Percentiles rank a stretch among this genome's conserved stretches.
Evolutionary conservation across 202 grass and related monocot genomes (phyloP).

Genomic region (Cymbopogon flexuosus): DNA sequence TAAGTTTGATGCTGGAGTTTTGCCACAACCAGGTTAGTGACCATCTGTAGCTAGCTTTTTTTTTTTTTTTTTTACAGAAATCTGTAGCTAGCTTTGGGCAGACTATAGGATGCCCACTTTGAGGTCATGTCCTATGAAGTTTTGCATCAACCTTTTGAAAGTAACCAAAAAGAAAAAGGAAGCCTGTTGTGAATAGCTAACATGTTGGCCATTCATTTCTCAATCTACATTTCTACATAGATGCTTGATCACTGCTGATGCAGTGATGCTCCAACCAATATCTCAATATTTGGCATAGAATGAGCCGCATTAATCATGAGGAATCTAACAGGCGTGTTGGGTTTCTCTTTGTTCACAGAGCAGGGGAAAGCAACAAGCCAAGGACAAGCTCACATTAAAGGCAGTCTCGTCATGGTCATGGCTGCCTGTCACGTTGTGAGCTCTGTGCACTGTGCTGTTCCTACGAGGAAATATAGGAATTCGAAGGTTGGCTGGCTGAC

Average conservation of each 20-base stretch:
- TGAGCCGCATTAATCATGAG: not conserved
- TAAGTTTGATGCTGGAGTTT: not conserved
- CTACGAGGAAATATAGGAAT: not conserved
- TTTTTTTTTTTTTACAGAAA: too few relatives aligned
- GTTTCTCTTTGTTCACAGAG: not conserved
- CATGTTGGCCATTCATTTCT: not conserved
- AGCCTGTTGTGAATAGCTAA: not conserved
- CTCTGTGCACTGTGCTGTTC: not conserved
- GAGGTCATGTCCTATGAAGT: too few relatives aligned
- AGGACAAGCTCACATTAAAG: slow-evolving; percentile 8
- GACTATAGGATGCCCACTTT: not conserved
- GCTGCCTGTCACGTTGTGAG: not conserved
- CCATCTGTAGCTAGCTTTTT: not conserved
- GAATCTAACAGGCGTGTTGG: slow-evolving; percentile 7
- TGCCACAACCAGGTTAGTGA: not conserved
- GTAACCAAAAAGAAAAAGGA: not conserved
- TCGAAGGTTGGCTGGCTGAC: not conserved
- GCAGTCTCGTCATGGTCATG: not conserved
- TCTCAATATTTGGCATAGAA: not conserved
- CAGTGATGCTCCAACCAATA: not conserved
- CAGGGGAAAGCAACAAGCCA: not conserved
- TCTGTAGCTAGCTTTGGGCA: not conserved
- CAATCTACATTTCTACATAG: not conserved
- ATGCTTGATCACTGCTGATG: not conserved
- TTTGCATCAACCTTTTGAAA: not conserved